Percentiles rank a stretch among this genome's conserved stretches.
Conservation (phyloP, 106 monocot species). For the Dendrobium officinale region DNA sequence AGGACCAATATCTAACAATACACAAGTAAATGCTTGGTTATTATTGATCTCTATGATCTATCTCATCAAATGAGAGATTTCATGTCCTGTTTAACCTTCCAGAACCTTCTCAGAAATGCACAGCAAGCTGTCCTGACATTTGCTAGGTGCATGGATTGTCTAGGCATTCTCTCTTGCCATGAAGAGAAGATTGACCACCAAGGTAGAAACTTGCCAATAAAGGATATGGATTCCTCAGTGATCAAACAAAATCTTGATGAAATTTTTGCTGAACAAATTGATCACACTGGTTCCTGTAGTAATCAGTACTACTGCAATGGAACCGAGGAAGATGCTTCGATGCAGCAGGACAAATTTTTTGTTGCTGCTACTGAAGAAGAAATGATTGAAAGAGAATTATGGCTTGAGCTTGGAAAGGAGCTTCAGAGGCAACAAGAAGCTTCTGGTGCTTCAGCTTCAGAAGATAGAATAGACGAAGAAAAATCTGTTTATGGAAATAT, state of each 20-base stretch:
- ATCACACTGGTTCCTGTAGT: background rate
- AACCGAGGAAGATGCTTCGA: slow-evolving; percentile 8
- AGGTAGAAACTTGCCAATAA: background rate
- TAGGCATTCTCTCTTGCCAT: slow-evolving; percentile 2
- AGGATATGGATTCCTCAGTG: background rate
- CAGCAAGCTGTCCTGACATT: slow-evolving; percentile 65
- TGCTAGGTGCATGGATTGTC: slow-evolving; percentile 26
- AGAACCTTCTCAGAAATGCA: slow-evolving; percentile 6
- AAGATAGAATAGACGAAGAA: background rate
- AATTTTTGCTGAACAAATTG: background rate
- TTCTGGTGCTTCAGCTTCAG: too few species aligned
- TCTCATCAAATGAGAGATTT: background rate
- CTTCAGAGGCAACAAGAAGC: slow-evolving; percentile 8
- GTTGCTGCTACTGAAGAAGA: slow-evolving; percentile 16
- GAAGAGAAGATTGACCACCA: background rate
- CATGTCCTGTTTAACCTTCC: too few species aligned
- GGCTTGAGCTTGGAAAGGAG: slow-evolving; percentile 49
- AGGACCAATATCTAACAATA: too few species aligned
- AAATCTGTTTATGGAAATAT: slow-evolving; percentile 4
- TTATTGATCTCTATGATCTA: background rate
- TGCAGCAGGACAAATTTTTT: background rate
- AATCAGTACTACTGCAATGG: background rate
- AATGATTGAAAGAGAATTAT: slow-evolving; percentile 42
- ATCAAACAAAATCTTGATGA: background rate
- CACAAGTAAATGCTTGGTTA: too few species aligned